phyloP scores from a whole-genome alignment of 495 filamentous ascomycete species.

The Aspergillus campestris region DNA sequence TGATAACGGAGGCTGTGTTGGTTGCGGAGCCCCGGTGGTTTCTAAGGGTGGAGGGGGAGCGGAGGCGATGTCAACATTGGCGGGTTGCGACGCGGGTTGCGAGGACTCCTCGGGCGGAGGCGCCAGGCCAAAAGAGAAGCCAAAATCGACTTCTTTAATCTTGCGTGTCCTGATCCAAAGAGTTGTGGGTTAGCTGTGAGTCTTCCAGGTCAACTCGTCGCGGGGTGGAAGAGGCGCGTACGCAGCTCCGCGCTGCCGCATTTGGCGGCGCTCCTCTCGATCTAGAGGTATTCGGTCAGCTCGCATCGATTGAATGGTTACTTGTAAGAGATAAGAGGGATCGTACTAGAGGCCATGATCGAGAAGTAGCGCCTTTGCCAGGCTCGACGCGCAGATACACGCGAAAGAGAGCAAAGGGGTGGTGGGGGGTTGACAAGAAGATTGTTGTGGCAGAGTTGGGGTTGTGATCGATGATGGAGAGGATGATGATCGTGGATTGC shows the following conservation, averaged over 20 bases:
- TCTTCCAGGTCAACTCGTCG: conserved; percentile 9
- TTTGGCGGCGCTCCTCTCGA: conserved; percentile 47
- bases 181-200: conserved; percentile 12
- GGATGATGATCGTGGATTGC: not conserved
- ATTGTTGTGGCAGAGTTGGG: too few species aligned
- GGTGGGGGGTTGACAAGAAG: not conserved
- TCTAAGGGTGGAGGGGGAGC: conserved; percentile 4
- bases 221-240: conserved; percentile 32
- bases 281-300: conserved; percentile 26
- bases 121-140: conserved; percentile 39
- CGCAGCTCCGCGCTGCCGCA: conserved; percentile 54
- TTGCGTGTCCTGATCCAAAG: conserved; percentile 31
- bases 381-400: conserved; percentile 25
- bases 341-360: conserved; percentile 38
- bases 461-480: not conserved
- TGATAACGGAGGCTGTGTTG: conserved; percentile 1
- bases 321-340: not conserved
- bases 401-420: conserved; percentile 4
- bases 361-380: conserved; percentile 24
- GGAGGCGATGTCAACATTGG: conserved; percentile 3
- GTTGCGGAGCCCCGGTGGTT: conserved; percentile 1
- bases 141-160: conserved; percentile 41
- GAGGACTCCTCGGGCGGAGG: conserved; percentile 14
- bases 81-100: conserved; percentile 15
- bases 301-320: not conserved